phyloP scores from a whole-genome alignment of 2,329 filamentous ascomycete species.

The Huntiella moniliformis region DNA sequence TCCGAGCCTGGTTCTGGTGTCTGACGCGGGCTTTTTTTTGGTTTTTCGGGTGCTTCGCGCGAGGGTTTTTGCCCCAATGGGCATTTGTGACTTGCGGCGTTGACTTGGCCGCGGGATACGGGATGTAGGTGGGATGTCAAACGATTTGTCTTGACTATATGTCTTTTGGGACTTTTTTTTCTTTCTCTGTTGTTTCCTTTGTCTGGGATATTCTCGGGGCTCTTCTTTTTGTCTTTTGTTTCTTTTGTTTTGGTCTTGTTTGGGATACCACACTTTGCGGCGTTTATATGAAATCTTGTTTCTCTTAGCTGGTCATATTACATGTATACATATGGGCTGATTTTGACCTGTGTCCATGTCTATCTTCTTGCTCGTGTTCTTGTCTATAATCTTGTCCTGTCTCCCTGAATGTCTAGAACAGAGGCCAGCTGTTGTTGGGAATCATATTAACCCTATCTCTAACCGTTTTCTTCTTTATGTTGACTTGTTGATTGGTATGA shows the following conservation, averaged over 20 bases:
- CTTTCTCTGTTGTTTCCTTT: background rate
- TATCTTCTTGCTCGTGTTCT: background rate
- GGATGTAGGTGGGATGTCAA: no score
- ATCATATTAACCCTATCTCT: background rate
- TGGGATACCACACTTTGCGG: slow-evolving; percentile 1
- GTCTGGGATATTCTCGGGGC: background rate
- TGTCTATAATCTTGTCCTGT: no score
- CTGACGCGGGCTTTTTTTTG: background rate
- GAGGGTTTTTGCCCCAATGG: background rate
- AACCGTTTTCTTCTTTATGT: background rate
- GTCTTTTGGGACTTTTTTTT: background rate
- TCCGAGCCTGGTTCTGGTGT: background rate
- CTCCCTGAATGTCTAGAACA: no score
- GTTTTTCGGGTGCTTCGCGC: background rate
- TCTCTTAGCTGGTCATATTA: background rate
- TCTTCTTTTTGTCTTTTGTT: background rate
- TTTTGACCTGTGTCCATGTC: background rate
- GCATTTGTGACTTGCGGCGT: no score
- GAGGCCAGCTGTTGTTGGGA: background rate
- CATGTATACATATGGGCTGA: background rate
- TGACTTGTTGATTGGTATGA: background rate
- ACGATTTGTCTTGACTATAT: no score
- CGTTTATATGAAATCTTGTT: background rate
- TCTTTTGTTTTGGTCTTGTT: slow-evolving; percentile 1
- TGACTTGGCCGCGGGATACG: no score